These are phyloP conservation scores for Tolypocladium inflatum DNA, from an alignment of 2,329 filamentous ascomycete genomes.

Conservation along the genomic window DNA sequence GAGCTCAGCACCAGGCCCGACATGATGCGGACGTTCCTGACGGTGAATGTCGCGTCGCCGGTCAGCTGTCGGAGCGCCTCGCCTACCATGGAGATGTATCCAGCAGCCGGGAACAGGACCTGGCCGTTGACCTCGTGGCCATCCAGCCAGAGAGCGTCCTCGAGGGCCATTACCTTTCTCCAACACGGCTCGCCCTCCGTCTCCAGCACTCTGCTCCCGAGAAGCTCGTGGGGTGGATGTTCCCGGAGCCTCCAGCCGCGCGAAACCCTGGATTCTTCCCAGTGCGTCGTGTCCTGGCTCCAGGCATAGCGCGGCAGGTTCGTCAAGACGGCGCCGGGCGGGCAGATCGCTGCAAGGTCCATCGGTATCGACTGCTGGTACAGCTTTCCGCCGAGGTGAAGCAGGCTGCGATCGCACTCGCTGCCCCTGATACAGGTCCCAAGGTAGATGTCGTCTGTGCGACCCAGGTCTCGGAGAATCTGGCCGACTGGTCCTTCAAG, in stretches of 20 bases:
- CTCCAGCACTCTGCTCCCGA: conserved; percentile 8
- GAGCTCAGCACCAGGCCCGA: conserved; percentile 18
- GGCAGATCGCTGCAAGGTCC: conserved; percentile 3
- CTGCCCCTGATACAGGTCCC: conserved; percentile 7
- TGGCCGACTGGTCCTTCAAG: conserved; percentile 7
- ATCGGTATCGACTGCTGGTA: conserved; percentile 10
- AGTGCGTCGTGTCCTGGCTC: conserved; percentile 23
- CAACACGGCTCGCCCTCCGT: conserved; percentile 9
- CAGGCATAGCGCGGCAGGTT: conserved; percentile 28
- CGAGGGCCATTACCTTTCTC: conserved; percentile 10
- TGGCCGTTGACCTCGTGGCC: conserved; percentile 24
- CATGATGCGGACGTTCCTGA: conserved; percentile 12
- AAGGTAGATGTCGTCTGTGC: conserved; percentile 3
- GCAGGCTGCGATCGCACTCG: conserved; percentile 3
- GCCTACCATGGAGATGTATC: conserved; percentile 22
- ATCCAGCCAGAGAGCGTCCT: conserved; percentile 21
- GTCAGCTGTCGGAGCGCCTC: conserved; percentile 16
- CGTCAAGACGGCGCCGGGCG: conserved; percentile 5
- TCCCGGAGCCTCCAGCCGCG: conserved; percentile 19
- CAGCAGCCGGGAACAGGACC: conserved; percentile 27
- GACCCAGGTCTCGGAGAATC: conserved; percentile 2
- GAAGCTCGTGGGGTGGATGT: conserved; percentile 27
- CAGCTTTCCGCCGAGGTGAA: conserved; percentile 15
- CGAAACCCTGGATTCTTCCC: conserved; percentile 21
- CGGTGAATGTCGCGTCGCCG: background rate